These are phyloP conservation scores for Candida coquimbonensis DNA, from an alignment of 805 yeast species.

Conservation along the genomic window DNA sequence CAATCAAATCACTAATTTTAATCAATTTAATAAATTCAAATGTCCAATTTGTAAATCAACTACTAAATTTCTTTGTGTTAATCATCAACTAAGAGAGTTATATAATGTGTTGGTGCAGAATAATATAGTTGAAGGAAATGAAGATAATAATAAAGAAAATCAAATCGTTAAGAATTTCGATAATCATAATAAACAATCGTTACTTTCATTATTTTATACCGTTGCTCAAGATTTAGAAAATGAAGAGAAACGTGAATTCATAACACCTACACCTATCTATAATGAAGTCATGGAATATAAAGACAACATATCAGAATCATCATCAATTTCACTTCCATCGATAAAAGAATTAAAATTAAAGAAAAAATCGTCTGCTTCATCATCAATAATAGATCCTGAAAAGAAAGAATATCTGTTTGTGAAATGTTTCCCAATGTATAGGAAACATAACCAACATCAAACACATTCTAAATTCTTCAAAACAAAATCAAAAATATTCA, in stretches of 20 bases:
- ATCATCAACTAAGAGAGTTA: slow-evolving; percentile 13
- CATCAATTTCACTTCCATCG: slow-evolving; percentile 1
- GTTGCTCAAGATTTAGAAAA: slow-evolving; percentile 20
- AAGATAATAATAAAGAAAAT: neutral
- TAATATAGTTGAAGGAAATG: neutral
- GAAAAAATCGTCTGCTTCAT: neutral
- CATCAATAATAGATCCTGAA: slow-evolving; percentile 14
- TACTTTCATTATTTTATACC: slow-evolving; percentile 27
- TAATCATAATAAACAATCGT: slow-evolving; percentile 20
- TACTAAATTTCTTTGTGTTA: slow-evolving; percentile 3
- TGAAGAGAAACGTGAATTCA: neutral
- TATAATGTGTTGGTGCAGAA: slow-evolving; percentile 6
- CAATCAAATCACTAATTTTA: slow-evolving; percentile 12
- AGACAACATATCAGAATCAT: slow-evolving; percentile 6
- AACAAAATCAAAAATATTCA: slow-evolving; percentile 40
- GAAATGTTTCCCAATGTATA: slow-evolving; percentile 76
- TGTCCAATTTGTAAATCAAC: slow-evolving; percentile 18
- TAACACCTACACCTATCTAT: neutral
- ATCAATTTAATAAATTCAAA: slow-evolving; percentile 8
- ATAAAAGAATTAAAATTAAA: no score
- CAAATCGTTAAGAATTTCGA: no score
- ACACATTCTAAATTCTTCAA: slow-evolving; percentile 46
- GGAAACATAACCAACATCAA: slow-evolving; percentile 49
- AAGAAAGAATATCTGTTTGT: slow-evolving; percentile 61
- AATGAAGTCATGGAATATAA: slow-evolving; percentile 3